Percentiles rank a stretch among this genome's conserved stretches.
phyloP scores from a whole-genome alignment of 2,329 filamentous ascomycete species.

The Phyllosticta capitalensis region DNA sequence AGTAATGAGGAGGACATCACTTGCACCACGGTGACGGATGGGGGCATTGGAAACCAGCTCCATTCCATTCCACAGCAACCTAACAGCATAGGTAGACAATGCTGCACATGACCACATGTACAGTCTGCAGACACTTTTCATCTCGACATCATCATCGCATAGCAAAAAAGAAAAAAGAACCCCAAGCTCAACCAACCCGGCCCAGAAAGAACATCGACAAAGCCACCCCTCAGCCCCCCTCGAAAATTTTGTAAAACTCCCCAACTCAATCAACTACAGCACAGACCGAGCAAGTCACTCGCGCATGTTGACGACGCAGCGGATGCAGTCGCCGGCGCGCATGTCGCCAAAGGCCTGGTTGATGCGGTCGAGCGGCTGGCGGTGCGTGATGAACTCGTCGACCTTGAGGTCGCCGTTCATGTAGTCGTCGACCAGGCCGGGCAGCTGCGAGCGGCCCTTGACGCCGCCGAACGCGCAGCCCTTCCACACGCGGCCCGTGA shows the following conservation, averaged over 20 bases:
- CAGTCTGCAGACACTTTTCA: background rate
- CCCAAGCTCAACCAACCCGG: background rate
- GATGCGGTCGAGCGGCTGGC: constrained; percentile 71
- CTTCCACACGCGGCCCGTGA: constrained; percentile 95
- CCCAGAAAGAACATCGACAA: background rate
- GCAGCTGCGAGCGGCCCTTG: constrained; percentile 91
- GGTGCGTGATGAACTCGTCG: constrained; percentile 98
- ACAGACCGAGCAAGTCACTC: background rate
- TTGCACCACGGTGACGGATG: background rate
- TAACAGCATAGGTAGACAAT: too few relatives aligned
- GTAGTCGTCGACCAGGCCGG: constrained; percentile 81
- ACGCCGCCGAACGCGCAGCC: constrained; percentile 96
- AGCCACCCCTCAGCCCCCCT: background rate
- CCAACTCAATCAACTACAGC: background rate
- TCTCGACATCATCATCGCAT: background rate
- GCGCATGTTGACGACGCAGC: constrained; percentile 70
- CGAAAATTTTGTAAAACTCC: background rate
- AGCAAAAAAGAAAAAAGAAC: too few relatives aligned
- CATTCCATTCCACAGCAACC: background rate
- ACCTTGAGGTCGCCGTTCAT: constrained; percentile 86
- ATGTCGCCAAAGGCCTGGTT: constrained; percentile 87
- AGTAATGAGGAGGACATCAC: background rate
- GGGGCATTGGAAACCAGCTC: background rate
- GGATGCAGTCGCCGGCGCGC: constrained; percentile 95
- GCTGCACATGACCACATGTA: background rate